Evolutionary conservation across 768 basidiomycete genomes (phyloP).

Genomic region (Tylopilus balloui): DNA sequence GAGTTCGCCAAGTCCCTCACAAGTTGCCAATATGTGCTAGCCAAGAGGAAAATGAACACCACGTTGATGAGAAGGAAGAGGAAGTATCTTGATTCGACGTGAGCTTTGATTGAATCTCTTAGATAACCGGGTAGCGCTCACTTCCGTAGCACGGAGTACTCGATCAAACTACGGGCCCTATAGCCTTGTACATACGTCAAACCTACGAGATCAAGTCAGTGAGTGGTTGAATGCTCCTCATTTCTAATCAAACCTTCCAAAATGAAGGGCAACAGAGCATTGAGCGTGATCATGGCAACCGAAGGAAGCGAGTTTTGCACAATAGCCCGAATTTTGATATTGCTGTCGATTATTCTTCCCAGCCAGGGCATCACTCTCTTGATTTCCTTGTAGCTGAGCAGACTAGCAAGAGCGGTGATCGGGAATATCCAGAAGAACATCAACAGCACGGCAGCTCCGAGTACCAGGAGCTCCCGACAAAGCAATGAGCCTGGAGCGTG

Average conservation of each 20-base stretch:
- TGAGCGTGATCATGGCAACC: conserved; percentile 84
- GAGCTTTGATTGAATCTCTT: conserved; percentile 1
- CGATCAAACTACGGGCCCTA: conserved; percentile 86
- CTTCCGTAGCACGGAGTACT: conserved; percentile 91
- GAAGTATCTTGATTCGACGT: conserved; percentile 64
- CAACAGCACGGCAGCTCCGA: conserved; percentile 63
- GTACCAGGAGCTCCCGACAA: conserved; percentile 67
- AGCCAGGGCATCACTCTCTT: conserved; percentile 88
- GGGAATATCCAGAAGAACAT: conserved; percentile 93
- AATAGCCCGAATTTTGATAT: conserved; percentile 74
- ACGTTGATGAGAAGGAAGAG: conserved; percentile 89
- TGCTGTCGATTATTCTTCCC: conserved; percentile 76
- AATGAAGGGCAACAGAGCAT: conserved; percentile 83
- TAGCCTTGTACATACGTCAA: conserved; percentile 90
- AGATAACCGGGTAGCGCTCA: conserved; percentile 34
- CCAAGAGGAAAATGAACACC: conserved; percentile 90
- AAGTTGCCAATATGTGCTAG: conserved; percentile 88
- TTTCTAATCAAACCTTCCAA: conserved; percentile 61
- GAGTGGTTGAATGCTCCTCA: background rate
- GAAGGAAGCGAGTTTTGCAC: conserved; percentile 95
- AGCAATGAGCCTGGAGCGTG: conserved; percentile 54
- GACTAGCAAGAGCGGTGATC: conserved; percentile 76
- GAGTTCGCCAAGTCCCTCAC: conserved; percentile 89
- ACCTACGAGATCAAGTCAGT: conserved; percentile 32
- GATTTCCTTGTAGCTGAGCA: conserved; percentile 92